Evolutionary conservation across 208 protist genomes (phyloP), one percentile per base, ranked within the genome.

Genomic region (Wallacemonas sp.): DNA sequence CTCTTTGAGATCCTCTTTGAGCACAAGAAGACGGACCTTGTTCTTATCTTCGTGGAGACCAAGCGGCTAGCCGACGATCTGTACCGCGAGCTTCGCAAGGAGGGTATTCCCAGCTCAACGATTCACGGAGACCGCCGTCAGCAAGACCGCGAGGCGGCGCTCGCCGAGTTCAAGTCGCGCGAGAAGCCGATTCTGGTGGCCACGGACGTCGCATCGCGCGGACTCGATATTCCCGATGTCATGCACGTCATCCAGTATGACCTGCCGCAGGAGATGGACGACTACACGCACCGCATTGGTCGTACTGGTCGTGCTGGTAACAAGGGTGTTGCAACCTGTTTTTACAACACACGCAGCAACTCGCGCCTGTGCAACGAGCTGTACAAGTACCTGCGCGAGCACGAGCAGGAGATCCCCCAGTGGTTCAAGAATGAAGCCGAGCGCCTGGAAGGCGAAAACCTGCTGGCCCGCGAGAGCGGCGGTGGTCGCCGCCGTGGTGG

Each of bases 251-350:
- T 99, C 62, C 99, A 99, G 77, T 99, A 96, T 63, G 97, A 99
- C 72, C 69, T 99, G 29, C 97, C 98, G 19, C 76, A 79, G 19
- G 85, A 97, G 78, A 98, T 99, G 73, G 97, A 99, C 50, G 97
- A 99, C 70, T 99, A 99, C 82, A 96, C 98, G 3, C 98, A 99
- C 83, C 87, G 99, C 50, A 99, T 99, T 75, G 99, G 99, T 68
- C 90, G 99, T 82, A 99, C 99, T 5, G 99, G 99, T 21, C 88
- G 98, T 64, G 98, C 96, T 2, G 98, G 98, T 53, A 99, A 99
- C 78, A 89, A 81, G 54, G 98, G 98, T 65, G 61, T 89, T 10
- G 96, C 98, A 3, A 98, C 96, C 13, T 76, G 92, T 34, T 98
- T 99, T 76, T 96, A 99, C 71, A 84, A 71, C 53, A 33, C 54